Base-by-base conservation (phyloP, 2,329 filamentous ascomycete species). In the Cercospora citrullina region DNA sequence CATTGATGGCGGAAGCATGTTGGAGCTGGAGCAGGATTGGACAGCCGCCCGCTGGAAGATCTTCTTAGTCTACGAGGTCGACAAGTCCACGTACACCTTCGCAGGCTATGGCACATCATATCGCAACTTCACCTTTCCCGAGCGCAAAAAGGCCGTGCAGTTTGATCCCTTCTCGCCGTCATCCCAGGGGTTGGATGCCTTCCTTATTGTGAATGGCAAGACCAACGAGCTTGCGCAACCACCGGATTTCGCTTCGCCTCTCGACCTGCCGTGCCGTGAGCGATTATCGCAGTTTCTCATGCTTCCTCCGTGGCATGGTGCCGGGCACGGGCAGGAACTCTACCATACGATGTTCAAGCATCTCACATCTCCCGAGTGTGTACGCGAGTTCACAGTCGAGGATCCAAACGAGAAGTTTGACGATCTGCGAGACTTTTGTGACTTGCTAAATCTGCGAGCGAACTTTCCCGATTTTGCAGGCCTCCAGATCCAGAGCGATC, bases 201-300 rank as follows among this genome's bases (percentile, higher is more conserved):
- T 75, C 71, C 80, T 33, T 77, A 82, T 12, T 33, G 64, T 69
- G 2, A 62, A 72, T 9, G 60, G 63, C 2, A 45, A 65, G 26
- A 62, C 68, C 6, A 74, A 74, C 42, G 31, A 70, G 36, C 64
- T 73, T 10, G 57, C 69, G 21, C 63, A 70, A 31, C 30, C 51
- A 18, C 62, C 71, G 69, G 64, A 74, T 76, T 65, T 73, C 80
- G n/a, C 82, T 90, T 74, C 76, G 36, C 76, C 71, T 79, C 86
- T 84, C 4, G 82, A 89, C 60, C 85, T 94, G 2, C 90, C 92
- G 12, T 91, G 90, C 74, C 89, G 94, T 45, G 88, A 92, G 68
- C 87, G 96, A 55, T 92, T 99, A 72, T 96, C 94, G 0, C 95
- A 99, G 78, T 98, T 98, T 79, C 77, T 99, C 69, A 90, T 99